Base-by-base conservation (phyloP, 805 yeast genomes). In the Monosporozyma unispora region DNA sequence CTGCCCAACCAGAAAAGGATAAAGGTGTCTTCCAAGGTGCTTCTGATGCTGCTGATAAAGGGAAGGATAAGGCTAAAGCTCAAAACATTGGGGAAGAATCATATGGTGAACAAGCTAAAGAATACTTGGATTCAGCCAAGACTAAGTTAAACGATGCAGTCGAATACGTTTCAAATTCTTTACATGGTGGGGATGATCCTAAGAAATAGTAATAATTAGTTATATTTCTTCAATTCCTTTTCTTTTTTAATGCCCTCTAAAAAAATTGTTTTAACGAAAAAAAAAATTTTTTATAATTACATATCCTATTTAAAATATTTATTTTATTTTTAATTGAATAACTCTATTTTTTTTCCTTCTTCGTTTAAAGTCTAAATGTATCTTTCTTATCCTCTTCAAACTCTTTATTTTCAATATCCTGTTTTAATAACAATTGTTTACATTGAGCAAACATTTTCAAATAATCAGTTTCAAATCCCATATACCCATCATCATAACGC, bases 1-100 rank as follows among this genome's bases (percentile, higher is more conserved):
- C 74, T 48, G 66, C 74, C 47, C 80, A 80, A 63, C 88, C 93
- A 57, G 81, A 83, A 46, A 68, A 69, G 49, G 73, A 81, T 59
- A 87, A 87, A 76, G 81, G 90, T 43, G 68, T 77, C 54, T 69
- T 77, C 52, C 96, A 89, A 74, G 72, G 80, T 57, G 71, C 80
- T 31, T 74, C 81, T 54, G 96, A 87, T 70, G 68, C 79, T 49
- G 72, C 79, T 54, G 66, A 73, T 59, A 60, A 70, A 50, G 85
- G 84, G 47, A 74, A 74, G 62, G 78, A 77, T 55, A 80, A 79
- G 54, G 81, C 72, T 19, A 35, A 48, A 9, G 44, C 43, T 6
- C 50, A 53, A 42, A 44, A 19, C 3, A 12, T 31, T 4, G 64
- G 62, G 19, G 76, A 74, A 59, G 77, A 74, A 60, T 70, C 77